Conservation (phyloP, 2,329 filamentous ascomycete species). For the Pyricularia grisea region DNA sequence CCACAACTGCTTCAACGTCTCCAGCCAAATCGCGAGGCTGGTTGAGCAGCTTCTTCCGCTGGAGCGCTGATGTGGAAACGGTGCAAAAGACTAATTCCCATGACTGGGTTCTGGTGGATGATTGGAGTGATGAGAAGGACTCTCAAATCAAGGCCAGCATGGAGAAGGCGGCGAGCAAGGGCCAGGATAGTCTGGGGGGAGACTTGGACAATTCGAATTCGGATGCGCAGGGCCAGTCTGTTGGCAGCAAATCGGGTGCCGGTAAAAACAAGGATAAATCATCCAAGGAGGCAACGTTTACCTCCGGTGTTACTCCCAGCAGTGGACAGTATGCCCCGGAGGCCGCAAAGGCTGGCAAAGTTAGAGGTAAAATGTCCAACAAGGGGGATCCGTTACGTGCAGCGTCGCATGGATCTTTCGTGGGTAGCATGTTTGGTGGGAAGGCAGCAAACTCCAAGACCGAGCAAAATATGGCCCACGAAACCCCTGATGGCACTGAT, state of each 20-base stretch:
- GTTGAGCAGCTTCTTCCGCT: constrained; percentile 33
- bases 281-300: constrained; percentile 6
- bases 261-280: not conserved
- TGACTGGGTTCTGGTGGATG: constrained; percentile 58
- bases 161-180: constrained; percentile 24
- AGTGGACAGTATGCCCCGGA: constrained; percentile 59
- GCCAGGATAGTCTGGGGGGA: constrained; percentile 28
- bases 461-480: constrained; percentile 9
- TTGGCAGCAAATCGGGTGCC: not conserved
- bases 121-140: constrained; percentile 51
- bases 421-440: constrained; percentile 41
- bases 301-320: constrained; percentile 50
- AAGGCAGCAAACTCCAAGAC: constrained; percentile 18
- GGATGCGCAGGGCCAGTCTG: constrained; percentile 46
- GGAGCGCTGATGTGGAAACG: constrained; percentile 12
- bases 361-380: not conserved
- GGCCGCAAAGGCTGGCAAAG: constrained; percentile 15
- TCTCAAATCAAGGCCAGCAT: constrained; percentile 30
- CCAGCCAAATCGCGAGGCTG: constrained; percentile 22
- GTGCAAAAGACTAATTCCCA: constrained; percentile 6
- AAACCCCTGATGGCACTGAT: constrained; percentile 6
- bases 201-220: constrained; percentile 59
- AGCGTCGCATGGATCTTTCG: constrained; percentile 21
- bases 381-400: not conserved
- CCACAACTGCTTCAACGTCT: not conserved